Percentiles rank a stretch among this genome's conserved stretches.
These are phyloP conservation scores for Hygrophorus russula DNA, from an alignment of 768 basidiomycete genomes.

Conservation along the genomic window DNA sequence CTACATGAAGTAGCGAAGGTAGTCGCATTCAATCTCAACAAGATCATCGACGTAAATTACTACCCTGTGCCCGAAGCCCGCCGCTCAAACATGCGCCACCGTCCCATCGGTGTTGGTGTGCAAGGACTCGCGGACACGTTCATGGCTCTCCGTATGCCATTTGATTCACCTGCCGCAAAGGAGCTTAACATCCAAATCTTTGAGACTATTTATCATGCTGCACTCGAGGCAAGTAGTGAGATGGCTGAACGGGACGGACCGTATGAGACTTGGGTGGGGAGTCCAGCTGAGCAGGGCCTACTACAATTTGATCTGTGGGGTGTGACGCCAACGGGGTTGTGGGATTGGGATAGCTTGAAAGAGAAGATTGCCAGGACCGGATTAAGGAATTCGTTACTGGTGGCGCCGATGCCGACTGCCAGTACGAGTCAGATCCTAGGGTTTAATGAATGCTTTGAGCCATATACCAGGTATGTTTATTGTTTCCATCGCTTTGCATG, in stretches of 20 bases:
- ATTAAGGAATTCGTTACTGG: constrained; percentile 79
- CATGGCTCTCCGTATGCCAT: constrained; percentile 94
- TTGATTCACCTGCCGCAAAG: constrained; percentile 81
- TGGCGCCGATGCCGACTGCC: constrained; percentile 98
- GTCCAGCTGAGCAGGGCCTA: constrained; percentile 79
- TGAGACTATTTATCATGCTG: constrained; percentile 97
- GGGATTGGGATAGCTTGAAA: constrained; percentile 91
- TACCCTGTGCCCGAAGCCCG: constrained; percentile 90
- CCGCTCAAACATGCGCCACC: constrained; percentile 91
- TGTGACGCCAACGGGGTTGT: constrained; percentile 76
- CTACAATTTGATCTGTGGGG: constrained; percentile 97
- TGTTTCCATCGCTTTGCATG: constrained; percentile 4
- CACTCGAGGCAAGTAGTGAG: constrained; percentile 84
- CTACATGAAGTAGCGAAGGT: constrained; percentile 92
- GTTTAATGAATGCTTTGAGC: constrained; percentile 98
- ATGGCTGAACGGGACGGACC: constrained; percentile 68
- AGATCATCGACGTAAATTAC: constrained; percentile 90
- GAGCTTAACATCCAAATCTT: constrained; percentile 92
- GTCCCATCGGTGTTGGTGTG: constrained; percentile 95
- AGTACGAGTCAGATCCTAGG: constrained; percentile 98
- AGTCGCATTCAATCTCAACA: constrained; percentile 87
- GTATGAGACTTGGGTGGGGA: constrained; percentile 85
- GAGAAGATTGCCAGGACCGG: constrained; percentile 74
- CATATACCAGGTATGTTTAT: constrained; percentile 75
- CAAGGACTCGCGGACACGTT: constrained; percentile 97